Percentiles rank a stretch among this genome's conserved stretches.
These are phyloP conservation scores for Neofusicoccum ribis DNA, from an alignment of 2,329 filamentous ascomycete genomes.

Conservation along the genomic window DNA sequence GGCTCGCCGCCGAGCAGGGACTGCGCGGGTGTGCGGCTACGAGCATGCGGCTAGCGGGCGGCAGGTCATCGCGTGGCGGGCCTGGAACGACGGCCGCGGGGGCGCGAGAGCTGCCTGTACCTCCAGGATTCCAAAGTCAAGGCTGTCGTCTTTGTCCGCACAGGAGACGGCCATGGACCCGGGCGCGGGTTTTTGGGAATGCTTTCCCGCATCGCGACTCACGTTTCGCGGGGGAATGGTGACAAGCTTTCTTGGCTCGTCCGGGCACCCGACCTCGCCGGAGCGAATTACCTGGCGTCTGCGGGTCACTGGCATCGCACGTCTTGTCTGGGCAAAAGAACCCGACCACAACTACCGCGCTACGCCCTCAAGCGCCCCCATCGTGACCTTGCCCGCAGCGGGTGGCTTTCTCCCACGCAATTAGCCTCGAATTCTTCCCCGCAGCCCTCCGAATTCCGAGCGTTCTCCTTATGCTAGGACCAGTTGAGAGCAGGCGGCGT, in stretches of 20 bases:
- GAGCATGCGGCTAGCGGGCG: neutral
- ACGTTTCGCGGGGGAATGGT: neutral
- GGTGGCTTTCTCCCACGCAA: neutral
- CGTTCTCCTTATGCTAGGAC: neutral
- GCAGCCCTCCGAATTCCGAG: neutral
- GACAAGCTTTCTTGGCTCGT: neutral
- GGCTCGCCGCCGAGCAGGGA: neutral
- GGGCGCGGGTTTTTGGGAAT: neutral
- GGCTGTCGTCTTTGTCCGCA: too few relatives aligned
- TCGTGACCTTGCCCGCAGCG: too few relatives aligned
- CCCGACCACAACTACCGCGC: slow-evolving; percentile 6
- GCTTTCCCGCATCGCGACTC: neutral
- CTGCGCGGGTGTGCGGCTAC: neutral
- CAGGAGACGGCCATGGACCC: too few relatives aligned
- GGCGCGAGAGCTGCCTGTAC: too few relatives aligned
- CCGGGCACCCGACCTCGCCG: neutral
- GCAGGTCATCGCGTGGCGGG: neutral
- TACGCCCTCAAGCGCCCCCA: neutral
- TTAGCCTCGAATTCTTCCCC: neutral
- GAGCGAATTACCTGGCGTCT: neutral
- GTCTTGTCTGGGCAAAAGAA: slow-evolving; percentile 4
- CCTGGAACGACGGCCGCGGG: neutral
- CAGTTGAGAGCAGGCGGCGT: neutral
- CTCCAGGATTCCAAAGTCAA: too few relatives aligned
- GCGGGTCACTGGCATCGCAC: neutral